Percentiles rank a stretch among this genome's conserved stretches.
These are phyloP conservation scores for Leersia perrieri DNA, from an alignment of 176 grass and related monocot species.

Conservation along the genomic window DNA sequence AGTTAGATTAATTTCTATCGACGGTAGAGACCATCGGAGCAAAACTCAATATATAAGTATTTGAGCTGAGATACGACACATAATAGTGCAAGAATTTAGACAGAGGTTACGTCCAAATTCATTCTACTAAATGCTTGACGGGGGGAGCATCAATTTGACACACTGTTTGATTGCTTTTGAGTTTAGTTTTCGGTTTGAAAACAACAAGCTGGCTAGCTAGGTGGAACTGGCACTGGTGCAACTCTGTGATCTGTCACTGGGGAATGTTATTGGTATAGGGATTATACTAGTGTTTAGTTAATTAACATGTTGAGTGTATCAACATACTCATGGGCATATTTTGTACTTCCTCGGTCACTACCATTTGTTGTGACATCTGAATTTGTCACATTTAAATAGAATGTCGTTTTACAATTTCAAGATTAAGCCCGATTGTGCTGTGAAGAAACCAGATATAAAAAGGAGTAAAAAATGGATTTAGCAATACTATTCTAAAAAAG, in stretches of 20 bases:
- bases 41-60: no score
- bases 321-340: background rate
- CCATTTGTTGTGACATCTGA: background rate
- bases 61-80: no score
- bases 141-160: background rate
- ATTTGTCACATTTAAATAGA: background rate
- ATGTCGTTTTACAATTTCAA: background rate
- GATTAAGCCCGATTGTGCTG: background rate
- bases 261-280: conserved; percentile 11
- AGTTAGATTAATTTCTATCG: no score
- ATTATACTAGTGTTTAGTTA: background rate
- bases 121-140: no score
- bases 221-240: no score
- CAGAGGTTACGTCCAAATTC: no score
- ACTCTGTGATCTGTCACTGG: background rate
- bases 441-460: background rate
- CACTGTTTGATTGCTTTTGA: background rate
- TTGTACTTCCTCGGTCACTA: background rate
- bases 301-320: background rate
- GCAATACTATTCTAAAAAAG: no score
- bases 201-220: background rate
- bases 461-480: background rate
- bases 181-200: background rate
- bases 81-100: no score
- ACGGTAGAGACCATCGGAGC: no score